These are phyloP conservation scores for Auriscalpium vulgare DNA, from an alignment of 768 basidiomycete species.

Conservation along the genomic window DNA sequence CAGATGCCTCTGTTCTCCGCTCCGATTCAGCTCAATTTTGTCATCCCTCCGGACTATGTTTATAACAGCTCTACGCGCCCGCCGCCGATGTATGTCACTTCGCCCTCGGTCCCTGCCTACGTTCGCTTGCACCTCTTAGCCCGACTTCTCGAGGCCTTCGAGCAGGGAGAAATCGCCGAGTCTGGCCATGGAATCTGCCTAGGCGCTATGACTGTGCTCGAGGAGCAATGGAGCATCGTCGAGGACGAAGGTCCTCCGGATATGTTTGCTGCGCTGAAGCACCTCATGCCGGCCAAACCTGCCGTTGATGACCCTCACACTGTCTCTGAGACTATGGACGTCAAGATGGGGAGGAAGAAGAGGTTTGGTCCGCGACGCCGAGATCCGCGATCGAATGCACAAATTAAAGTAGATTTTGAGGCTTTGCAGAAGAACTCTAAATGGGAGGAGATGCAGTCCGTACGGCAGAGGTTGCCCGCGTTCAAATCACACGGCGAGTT, in stretches of 20 bases:
- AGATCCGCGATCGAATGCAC: slow-evolving; percentile 39
- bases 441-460: slow-evolving; percentile 49
- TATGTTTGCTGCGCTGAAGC: slow-evolving; percentile 55
- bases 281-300: slow-evolving; percentile 38
- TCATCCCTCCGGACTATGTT: slow-evolving; percentile 40
- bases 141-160: slow-evolving; percentile 48
- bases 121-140: slow-evolving; percentile 77
- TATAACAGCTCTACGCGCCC: slow-evolving; percentile 41
- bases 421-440: slow-evolving; percentile 32
- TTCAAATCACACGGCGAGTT: slow-evolving; percentile 62
- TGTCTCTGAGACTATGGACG: not conserved
- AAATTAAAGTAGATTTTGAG: slow-evolving; percentile 49
- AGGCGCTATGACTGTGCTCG: slow-evolving; percentile 59
- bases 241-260: slow-evolving; percentile 71
- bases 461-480: slow-evolving; percentile 64
- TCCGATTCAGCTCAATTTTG: slow-evolving; percentile 58
- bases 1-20: slow-evolving; percentile 59
- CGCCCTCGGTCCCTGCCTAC: slow-evolving; percentile 64
- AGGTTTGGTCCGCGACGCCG: slow-evolving; percentile 18
- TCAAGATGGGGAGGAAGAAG: slow-evolving; percentile 10
- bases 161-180: slow-evolving; percentile 47
- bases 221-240: slow-evolving; percentile 59
- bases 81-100: slow-evolving; percentile 71
- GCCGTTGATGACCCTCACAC: not conserved
- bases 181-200: slow-evolving; percentile 67